phyloP scores from a whole-genome alignment of 129 eudicot genomes.

The Helianthus tuberosus region DNA sequence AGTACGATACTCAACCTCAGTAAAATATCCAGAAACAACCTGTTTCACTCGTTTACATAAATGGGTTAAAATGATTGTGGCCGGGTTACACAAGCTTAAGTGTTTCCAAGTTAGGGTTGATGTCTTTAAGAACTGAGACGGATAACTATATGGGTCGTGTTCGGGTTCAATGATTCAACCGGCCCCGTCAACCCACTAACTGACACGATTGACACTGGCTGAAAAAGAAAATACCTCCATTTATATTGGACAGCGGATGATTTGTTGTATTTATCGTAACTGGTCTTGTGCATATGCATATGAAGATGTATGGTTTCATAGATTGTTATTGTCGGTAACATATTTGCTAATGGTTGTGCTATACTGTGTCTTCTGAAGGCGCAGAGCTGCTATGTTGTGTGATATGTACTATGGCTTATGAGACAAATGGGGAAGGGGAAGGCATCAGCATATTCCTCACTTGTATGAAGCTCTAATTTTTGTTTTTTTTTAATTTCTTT shows the following conservation, averaged over 20 bases:
- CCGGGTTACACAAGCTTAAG: background rate
- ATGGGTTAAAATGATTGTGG: background rate
- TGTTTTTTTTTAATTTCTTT: background rate
- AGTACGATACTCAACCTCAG: too few species aligned
- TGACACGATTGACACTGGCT: background rate
- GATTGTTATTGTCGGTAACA: background rate
- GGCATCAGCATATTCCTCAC: slow-evolving; percentile 21
- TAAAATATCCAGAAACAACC: too few species aligned
- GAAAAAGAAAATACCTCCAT: background rate
- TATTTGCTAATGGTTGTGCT: slow-evolving; percentile 17
- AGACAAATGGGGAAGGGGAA: slow-evolving; percentile 26
- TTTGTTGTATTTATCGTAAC: background rate
- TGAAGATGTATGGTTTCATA: slow-evolving; percentile 8
- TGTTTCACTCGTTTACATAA: too few species aligned
- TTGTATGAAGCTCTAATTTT: slow-evolving; percentile 29
- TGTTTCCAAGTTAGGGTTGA: background rate
- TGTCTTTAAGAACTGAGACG: background rate
- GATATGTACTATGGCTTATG: slow-evolving; percentile 29
- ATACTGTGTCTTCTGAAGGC: slow-evolving; percentile 13
- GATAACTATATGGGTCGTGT: background rate
- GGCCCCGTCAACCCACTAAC: background rate
- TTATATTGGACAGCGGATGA: background rate
- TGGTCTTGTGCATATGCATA: slow-evolving; percentile 5
- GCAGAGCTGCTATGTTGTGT: slow-evolving; percentile 10
- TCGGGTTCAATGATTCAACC: background rate